phyloP scores from a whole-genome alignment of 305 asterid species.

The Fraxinus greggii region DNA sequence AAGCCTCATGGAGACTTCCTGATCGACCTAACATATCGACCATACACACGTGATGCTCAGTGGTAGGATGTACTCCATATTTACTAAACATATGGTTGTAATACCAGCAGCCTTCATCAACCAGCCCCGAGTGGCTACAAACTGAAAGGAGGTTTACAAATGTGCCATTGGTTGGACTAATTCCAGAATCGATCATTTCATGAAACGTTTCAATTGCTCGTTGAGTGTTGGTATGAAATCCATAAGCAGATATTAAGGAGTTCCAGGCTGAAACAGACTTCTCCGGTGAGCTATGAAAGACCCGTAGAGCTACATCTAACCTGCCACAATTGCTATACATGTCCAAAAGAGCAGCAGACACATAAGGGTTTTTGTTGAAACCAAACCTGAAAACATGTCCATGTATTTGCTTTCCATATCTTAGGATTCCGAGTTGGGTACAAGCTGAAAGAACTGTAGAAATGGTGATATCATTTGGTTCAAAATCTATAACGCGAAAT shows the following conservation, averaged over 20 bases:
- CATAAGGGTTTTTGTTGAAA: slow-evolving; percentile 40
- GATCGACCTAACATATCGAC: slow-evolving; percentile 65
- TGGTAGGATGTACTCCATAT: slow-evolving; percentile 34
- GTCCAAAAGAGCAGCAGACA: slow-evolving; percentile 57
- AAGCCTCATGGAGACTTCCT: slow-evolving; percentile 52
- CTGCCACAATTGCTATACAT: slow-evolving; percentile 74
- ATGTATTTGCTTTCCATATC: slow-evolving; percentile 62
- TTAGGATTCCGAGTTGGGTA: slow-evolving; percentile 50
- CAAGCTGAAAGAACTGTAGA: slow-evolving; percentile 68
- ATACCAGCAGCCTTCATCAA: slow-evolving; percentile 48
- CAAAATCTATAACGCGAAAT: slow-evolving; percentile 50
- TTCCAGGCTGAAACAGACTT: slow-evolving; percentile 59
- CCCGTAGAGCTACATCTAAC: slow-evolving; percentile 45
- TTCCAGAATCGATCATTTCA: slow-evolving; percentile 41
- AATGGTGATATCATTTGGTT: slow-evolving; percentile 62
- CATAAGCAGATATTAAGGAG: slow-evolving; percentile 62
- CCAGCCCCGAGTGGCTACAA: slow-evolving; percentile 66
- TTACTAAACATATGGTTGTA: slow-evolving; percentile 39
- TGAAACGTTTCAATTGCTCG: slow-evolving; percentile 46
- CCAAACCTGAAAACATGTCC: slow-evolving; percentile 45
- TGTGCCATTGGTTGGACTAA: slow-evolving; percentile 52
- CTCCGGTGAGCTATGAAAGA: slow-evolving; percentile 35
- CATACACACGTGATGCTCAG: slow-evolving; percentile 57
- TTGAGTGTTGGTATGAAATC: slow-evolving; percentile 48
- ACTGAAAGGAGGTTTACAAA: slow-evolving; percentile 67